Percentiles rank a stretch among this genome's conserved stretches.
phyloP scores from a whole-genome alignment of 495 filamentous ascomycete species.

The Pyronema omphalodes region DNA sequence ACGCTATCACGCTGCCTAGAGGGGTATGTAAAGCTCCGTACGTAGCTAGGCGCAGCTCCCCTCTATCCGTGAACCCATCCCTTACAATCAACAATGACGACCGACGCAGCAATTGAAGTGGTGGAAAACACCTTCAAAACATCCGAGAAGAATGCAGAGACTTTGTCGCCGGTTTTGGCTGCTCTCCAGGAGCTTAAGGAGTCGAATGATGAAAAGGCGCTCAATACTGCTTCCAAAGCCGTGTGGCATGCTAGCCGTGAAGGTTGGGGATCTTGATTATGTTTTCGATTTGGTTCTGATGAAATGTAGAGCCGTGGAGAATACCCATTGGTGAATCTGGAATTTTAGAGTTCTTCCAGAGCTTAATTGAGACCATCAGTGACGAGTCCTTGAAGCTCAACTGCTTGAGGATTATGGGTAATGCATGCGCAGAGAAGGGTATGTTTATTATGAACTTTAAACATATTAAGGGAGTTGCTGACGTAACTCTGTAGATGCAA shows the following conservation, averaged over 20 bases:
- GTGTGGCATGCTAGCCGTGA: conserved; percentile 2
- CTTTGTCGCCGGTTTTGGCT: not conserved
- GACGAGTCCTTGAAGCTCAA: conserved; percentile 24
- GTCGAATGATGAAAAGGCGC: not conserved
- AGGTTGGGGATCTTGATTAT: conserved; percentile 3
- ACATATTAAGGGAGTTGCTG: not conserved
- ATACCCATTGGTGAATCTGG: conserved; percentile 47
- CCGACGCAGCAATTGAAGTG: too few relatives aligned
- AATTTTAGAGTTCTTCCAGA: conserved; percentile 46
- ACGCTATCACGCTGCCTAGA: too few relatives aligned
- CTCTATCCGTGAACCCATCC: too few relatives aligned
- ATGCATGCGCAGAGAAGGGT: conserved; percentile 70
- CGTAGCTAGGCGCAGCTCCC: too few relatives aligned
- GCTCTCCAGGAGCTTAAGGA: not conserved
- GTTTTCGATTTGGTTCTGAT: conserved; percentile 6
- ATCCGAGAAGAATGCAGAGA: not conserved
- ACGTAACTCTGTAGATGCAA: conserved; percentile 39
- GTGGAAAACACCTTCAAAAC: too few relatives aligned
- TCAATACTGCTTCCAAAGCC: not conserved
- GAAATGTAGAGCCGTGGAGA: conserved; percentile 39
- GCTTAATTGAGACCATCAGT: conserved; percentile 30
- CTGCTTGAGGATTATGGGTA: conserved; percentile 51
- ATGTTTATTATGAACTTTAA: conserved; percentile 13
- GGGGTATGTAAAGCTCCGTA: too few relatives aligned
- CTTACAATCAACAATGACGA: too few relatives aligned